Evolutionary conservation across 2,329 filamentous ascomycete species (phyloP), one percentile per base, ranked within the genome.

Genomic region (Akanthomyces uredinophilus): DNA sequence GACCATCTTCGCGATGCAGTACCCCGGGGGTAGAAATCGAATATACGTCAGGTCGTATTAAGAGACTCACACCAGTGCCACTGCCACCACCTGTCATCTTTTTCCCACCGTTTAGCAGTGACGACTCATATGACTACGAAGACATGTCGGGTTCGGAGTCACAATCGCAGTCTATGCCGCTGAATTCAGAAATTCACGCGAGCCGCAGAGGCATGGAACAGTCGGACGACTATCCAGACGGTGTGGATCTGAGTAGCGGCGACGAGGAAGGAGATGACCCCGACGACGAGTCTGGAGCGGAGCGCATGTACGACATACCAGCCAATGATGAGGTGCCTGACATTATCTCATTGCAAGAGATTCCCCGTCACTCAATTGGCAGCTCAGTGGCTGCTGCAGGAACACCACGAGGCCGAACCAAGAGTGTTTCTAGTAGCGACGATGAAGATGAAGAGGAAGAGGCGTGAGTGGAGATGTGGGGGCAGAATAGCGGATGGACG

Each of bases 71-170:
- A 0, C 82, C 83, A 0, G 75, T 79, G 0, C 71, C 80, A 1
- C 74, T 86, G 0, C 83, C 83, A 0, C 82, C 82, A 0, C 81
- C 83, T 0, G 76, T 78, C 3, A 79, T 81, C 63, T 85, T 82
- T 68, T 79, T 81, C 66, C 78, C 78, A 0, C 77, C 77, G 0
- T 78, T 81, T 49, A 81, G 78, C 64, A 69, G 75, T 11, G 78
- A 78, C 50, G 70, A 72, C 6, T 76, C 72, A 3, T 72, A 73
- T 5, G 68, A 66, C 1, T 70, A 72, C 4, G 75, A 74, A 0
- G 69, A 74, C 3, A 68, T 68, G n/a, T 59, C 61, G 0, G 65
- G 66, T 3, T 71, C 72, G 10, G 69, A 71, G 5, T 71, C 72
- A 10, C 67, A 70, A 10, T 63, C 69, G 1, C 65, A 69, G 16